These are phyloP conservation scores for Sporothrix phasma DNA, from an alignment of 2,329 filamentous ascomycete genomes.

Conservation along the genomic window DNA sequence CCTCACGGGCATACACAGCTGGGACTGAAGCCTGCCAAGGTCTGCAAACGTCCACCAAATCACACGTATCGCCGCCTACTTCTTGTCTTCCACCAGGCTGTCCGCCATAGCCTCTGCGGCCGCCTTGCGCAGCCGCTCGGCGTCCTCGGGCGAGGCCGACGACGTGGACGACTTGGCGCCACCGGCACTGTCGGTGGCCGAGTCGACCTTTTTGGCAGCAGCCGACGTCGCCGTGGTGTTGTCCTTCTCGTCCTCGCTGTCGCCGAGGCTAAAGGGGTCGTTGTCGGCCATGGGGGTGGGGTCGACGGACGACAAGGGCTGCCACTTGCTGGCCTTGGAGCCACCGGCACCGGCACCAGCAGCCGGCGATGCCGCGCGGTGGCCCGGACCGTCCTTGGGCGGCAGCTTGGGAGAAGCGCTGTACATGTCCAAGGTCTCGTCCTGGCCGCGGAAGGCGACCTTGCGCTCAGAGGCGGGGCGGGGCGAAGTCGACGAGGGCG, in stretches of 20 bases:
- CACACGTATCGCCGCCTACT: neutral
- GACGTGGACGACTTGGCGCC: slow-evolving; percentile 4
- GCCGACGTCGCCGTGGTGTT: slow-evolving; percentile 30
- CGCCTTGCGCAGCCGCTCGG: slow-evolving; percentile 22
- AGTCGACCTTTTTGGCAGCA: slow-evolving; percentile 32
- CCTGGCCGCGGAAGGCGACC: slow-evolving; percentile 53
- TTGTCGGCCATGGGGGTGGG: slow-evolving; percentile 79
- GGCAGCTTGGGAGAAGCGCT: slow-evolving; percentile 49
- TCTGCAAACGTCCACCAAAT: too few relatives aligned
- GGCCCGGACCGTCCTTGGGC: slow-evolving; percentile 38
- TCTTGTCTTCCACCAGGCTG: slow-evolving; percentile 22
- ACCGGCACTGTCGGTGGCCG: slow-evolving; percentile 17
- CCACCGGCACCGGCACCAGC: slow-evolving; percentile 22
- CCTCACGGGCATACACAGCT: too few relatives aligned
- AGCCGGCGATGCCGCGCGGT: neutral
- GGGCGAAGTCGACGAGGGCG: slow-evolving; percentile 42
- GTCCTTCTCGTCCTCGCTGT: slow-evolving; percentile 88
- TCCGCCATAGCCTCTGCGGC: slow-evolving; percentile 23
- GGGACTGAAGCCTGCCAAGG: too few relatives aligned
- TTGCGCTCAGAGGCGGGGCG: slow-evolving; percentile 39
- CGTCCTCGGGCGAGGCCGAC: slow-evolving; percentile 17
- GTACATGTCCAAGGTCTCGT: slow-evolving; percentile 72
- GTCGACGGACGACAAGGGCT: slow-evolving; percentile 78
- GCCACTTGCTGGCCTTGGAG: slow-evolving; percentile 85
- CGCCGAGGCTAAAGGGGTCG: slow-evolving; percentile 91